Percentiles rank a stretch among this genome's conserved stretches.
Conservation (phyloP, 352 stramenopile genomes). For the Phytophthora macrochlamydospora region DNA sequence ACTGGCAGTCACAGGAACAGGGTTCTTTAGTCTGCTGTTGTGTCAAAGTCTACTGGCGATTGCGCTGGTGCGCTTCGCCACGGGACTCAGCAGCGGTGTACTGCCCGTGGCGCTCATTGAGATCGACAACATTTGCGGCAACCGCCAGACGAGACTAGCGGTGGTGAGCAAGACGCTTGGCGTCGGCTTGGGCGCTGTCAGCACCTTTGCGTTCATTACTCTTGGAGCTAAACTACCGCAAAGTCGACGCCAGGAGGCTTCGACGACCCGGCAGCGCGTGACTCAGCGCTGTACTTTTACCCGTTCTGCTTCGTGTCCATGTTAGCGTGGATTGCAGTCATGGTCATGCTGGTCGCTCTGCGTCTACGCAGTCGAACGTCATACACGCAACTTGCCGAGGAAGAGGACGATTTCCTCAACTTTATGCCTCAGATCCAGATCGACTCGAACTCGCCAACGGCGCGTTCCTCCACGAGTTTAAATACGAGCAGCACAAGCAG, state of each 20-base stretch:
- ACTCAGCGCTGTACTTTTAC: constrained; percentile 77
- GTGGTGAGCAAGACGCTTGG: constrained; percentile 72
- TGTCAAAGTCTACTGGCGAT: constrained; percentile 83
- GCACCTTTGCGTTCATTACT: constrained; percentile 57
- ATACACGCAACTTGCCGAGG: constrained; percentile 73
- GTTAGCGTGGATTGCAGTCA: constrained; percentile 65
- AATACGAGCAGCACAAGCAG: constrained; percentile 43
- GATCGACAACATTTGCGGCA: constrained; percentile 85
- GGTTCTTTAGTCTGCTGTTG: constrained; percentile 76
- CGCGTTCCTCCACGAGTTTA: constrained; percentile 31
- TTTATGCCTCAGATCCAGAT: constrained; percentile 50
- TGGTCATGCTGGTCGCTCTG: constrained; percentile 71
- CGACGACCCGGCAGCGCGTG: constrained; percentile 37
- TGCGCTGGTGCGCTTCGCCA: constrained; percentile 77
- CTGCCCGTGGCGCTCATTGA: constrained; percentile 77
- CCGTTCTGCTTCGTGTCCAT: constrained; percentile 80
- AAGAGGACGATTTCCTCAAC: constrained; percentile 53
- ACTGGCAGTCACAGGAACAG: constrained; percentile 63
- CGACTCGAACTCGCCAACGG: constrained; percentile 21
- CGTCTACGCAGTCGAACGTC: constrained; percentile 62
- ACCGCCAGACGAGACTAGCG: constrained; percentile 70
- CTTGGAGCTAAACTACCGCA: constrained; percentile 56
- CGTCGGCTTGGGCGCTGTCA: constrained; percentile 52
- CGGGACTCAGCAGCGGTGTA: constrained; percentile 75
- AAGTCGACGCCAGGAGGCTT: constrained; percentile 1